A percentile compares a stretch with the other conserved stretches of the same genome.
Evolutionary conservation across 2,329 filamentous ascomycete genomes (phyloP).

Genomic region (Neonectria faginata): DNA sequence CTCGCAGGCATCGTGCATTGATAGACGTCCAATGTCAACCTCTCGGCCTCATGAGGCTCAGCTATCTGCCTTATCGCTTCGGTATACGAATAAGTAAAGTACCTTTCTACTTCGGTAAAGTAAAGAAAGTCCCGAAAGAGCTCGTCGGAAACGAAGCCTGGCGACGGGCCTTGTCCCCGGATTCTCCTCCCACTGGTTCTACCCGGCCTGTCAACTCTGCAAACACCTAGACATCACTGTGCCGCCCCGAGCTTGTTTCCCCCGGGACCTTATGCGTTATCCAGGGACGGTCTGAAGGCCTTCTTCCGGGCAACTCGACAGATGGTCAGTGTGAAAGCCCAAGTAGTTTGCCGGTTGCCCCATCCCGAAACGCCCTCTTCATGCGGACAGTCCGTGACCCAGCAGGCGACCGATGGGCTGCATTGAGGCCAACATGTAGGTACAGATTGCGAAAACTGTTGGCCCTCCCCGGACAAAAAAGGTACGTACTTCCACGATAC

Average conservation of each 20-base stretch:
- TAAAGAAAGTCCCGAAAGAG: no score
- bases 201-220: neutral
- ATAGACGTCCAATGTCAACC: neutral
- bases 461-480: no score
- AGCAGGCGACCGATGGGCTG: neutral
- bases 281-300: neutral
- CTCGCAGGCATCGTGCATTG: constrained; percentile 6
- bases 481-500: neutral
- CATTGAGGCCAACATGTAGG: neutral
- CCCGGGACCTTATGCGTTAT: neutral
- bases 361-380: neutral
- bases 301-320: neutral
- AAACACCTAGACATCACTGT: no score
- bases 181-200: no score
- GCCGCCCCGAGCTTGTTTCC: no score
- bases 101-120: no score
- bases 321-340: neutral
- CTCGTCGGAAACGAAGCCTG: no score
- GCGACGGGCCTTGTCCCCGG: no score
- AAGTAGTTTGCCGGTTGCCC: neutral
- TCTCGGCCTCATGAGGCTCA: neutral
- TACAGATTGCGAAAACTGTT: neutral
- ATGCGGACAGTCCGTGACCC: neutral
- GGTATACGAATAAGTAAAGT: no score
- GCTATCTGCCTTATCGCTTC: neutral